Conservation (phyloP, 345 rosid genomes). For the Pugionium cornutum region DNA sequence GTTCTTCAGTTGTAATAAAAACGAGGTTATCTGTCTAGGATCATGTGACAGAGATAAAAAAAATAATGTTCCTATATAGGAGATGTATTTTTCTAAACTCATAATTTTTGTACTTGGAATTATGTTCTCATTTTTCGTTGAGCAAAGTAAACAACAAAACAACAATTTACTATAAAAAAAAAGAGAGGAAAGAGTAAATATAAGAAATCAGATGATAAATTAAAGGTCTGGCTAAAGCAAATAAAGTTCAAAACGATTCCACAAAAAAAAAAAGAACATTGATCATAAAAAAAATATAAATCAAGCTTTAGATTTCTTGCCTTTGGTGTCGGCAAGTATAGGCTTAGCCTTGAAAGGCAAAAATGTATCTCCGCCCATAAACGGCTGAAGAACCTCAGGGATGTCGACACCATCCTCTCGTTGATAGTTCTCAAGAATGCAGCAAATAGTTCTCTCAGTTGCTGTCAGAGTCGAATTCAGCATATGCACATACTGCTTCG, state of each 20-base stretch:
- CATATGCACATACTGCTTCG: slow-evolving; percentile 78
- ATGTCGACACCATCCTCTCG: slow-evolving; percentile 77
- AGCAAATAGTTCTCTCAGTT: slow-evolving; percentile 90
- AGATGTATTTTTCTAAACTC: no score
- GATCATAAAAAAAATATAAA: not conserved
- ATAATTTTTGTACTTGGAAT: no score
- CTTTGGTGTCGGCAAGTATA: slow-evolving; percentile 47
- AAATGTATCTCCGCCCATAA: slow-evolving; percentile 71
- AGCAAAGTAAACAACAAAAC: no score
- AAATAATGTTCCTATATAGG: no score
- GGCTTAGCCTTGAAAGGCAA: slow-evolving; percentile 77
- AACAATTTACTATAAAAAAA: no score
- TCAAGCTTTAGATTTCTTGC: slow-evolving; percentile 52
- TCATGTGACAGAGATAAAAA: not conserved
- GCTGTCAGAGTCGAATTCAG: slow-evolving; percentile 94
- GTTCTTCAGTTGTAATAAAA: slow-evolving; percentile 26
- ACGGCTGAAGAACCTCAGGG: slow-evolving; percentile 64
- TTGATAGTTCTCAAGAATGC: slow-evolving; percentile 92
- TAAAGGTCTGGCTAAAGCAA: no score
- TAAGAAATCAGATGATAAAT: no score
- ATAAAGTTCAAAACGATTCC: no score
- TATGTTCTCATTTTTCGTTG: no score
- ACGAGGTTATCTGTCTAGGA: not conserved
- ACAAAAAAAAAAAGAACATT: no score
- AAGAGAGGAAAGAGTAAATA: no score